phyloP scores from a whole-genome alignment of 495 filamentous ascomycete species.

The Hapsidospora chrysogenum region DNA sequence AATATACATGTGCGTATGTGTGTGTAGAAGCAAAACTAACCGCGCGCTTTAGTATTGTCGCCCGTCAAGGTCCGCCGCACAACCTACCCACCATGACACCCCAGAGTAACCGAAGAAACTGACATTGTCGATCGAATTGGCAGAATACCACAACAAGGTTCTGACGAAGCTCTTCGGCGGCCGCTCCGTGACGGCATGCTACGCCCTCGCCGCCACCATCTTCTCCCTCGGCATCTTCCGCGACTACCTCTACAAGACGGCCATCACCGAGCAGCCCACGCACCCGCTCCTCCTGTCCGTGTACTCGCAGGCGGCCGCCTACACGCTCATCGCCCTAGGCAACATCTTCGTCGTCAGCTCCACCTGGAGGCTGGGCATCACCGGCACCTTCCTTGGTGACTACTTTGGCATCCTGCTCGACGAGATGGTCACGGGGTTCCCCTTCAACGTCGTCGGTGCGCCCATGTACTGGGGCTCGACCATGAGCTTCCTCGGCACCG shows the following conservation, averaged over 20 bases:
- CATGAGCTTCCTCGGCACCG: constrained; percentile 77
- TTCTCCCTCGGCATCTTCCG: constrained; percentile 83
- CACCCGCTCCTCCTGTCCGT: constrained; percentile 40
- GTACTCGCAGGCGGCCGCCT: constrained; percentile 39
- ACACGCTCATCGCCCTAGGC: constrained; percentile 51
- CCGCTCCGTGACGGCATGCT: constrained; percentile 70
- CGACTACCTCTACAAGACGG: constrained; percentile 59
- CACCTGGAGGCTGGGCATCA: constrained; percentile 88
- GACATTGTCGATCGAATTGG: neutral
- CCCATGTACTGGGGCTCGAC: constrained; percentile 97
- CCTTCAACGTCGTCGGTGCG: constrained; percentile 81
- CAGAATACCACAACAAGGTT: constrained; percentile 82
- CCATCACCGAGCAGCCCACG: constrained; percentile 62
- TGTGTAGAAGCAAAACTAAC: constrained; percentile 7
- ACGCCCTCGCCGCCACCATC: constrained; percentile 72
- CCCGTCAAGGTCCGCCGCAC: constrained; percentile 42
- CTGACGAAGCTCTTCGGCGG: constrained; percentile 77
- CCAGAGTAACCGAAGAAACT: too few species aligned
- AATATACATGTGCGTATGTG: neutral
- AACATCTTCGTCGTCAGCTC: constrained; percentile 75
- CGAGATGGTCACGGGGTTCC: constrained; percentile 77
- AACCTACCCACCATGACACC: too few species aligned
- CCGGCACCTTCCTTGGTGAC: constrained; percentile 92
- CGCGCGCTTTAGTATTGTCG: constrained; percentile 33
- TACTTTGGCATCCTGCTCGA: constrained; percentile 99